Conservation (phyloP, 352 stramenopile species). For the Elongisporangium anandrum region DNA sequence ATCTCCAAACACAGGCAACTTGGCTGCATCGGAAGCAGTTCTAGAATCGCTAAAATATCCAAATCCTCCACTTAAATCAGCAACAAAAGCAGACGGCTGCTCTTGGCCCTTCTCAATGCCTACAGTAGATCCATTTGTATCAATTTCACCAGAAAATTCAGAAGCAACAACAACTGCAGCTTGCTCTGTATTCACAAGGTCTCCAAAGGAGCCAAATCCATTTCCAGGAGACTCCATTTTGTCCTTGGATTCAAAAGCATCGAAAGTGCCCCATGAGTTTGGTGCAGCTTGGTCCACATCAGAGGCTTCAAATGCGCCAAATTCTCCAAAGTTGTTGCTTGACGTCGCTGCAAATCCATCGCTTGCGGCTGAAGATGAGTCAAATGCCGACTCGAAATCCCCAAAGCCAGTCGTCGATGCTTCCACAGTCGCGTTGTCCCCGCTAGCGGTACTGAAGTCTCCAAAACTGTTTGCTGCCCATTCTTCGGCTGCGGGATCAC, state of each 20-base stretch:
- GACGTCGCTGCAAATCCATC: not conserved
- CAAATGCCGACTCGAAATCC: conserved; percentile 8
- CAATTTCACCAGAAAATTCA: too few relatives aligned
- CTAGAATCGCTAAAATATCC: not conserved
- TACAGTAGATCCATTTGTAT: not conserved
- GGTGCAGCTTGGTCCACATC: too few relatives aligned
- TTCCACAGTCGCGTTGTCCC: not conserved
- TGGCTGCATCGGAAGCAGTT: not conserved
- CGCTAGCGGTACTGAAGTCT: conserved; percentile 2
- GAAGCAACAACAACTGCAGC: not conserved
- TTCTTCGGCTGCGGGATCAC: not conserved
- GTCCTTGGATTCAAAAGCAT: not conserved
- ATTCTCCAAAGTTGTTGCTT: conserved; percentile 1
- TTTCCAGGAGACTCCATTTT: not conserved
- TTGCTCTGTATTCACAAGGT: not conserved
- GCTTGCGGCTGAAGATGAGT: not conserved
- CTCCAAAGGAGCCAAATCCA: not conserved
- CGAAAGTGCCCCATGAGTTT: not conserved
- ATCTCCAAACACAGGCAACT: not conserved
- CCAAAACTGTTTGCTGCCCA: conserved; percentile 4
- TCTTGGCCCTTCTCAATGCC: not conserved
- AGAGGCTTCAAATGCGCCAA: conserved; percentile 3
- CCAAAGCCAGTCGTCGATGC: not conserved
- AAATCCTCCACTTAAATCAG: not conserved
- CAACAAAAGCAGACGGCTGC: not conserved